Evolutionary conservation across 140 eudicot genomes (phyloP).

Genomic region (Cichorium intybus): DNA sequence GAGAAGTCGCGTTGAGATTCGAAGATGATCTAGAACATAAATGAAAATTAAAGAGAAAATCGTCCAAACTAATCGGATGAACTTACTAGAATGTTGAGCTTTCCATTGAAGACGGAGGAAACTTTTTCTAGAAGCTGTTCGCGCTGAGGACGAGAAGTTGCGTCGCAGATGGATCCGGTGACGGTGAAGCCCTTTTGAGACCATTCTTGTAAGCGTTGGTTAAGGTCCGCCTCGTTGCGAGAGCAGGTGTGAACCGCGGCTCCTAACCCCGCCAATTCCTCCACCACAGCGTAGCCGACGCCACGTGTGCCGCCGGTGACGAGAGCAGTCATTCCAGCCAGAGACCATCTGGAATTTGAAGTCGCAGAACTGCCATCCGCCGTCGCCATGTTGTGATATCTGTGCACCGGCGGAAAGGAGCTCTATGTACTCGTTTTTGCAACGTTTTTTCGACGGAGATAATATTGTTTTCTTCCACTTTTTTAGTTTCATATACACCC

Average conservation of each 20-base stretch:
- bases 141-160: conserved; percentile 49
- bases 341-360: conserved; percentile 60
- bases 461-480: too few relatives aligned
- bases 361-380: neutral
- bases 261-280: conserved; percentile 73
- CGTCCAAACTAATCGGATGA: neutral
- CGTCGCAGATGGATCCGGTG: conserved; percentile 73
- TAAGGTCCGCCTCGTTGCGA: conserved; percentile 65
- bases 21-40: too few relatives aligned
- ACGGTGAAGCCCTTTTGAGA: conserved; percentile 52
- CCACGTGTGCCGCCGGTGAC: conserved; percentile 98
- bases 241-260: conserved; percentile 74
- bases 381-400: conserved; percentile 1
- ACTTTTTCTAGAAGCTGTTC: conserved; percentile 51
- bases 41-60: neutral
- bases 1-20: too few relatives aligned
- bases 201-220: conserved; percentile 63
- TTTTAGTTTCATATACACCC: too few relatives aligned
- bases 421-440: too few relatives aligned
- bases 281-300: conserved; percentile 79
- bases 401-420: too few relatives aligned
- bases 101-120: conserved; percentile 59
- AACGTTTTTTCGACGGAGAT: too few relatives aligned
- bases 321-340: conserved; percentile 75
- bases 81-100: conserved; percentile 78